Conservation (phyloP, 768 basidiomycete genomes). For the Hortiboletus campestris region DNA sequence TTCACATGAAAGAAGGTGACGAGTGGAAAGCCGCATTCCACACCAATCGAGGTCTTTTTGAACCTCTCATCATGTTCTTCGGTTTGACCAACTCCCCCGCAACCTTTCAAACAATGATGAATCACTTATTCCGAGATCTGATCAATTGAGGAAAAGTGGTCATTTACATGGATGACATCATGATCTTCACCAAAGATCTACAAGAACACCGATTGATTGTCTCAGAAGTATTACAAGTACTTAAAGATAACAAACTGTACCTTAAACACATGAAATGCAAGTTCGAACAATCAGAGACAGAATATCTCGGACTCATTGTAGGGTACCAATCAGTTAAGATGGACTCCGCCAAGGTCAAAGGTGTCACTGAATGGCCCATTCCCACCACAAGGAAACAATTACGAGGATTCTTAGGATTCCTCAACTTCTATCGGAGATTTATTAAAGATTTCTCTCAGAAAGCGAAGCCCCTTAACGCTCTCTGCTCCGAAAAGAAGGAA, state of each 20-base stretch:
- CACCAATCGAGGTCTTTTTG: background rate
- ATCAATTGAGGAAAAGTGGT: background rate
- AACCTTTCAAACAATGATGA: background rate
- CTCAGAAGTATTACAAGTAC: background rate
- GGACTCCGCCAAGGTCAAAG: background rate
- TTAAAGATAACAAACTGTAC: background rate
- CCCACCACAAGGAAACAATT: background rate
- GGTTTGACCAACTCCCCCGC: background rate
- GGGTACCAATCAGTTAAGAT: background rate
- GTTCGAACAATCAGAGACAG: background rate
- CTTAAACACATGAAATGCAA: background rate
- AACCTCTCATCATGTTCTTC: background rate
- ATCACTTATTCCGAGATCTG: background rate
- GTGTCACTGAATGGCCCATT: background rate
- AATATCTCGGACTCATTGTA: background rate
- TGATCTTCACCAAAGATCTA: constrained; percentile 30
- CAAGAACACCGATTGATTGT: constrained; percentile 26
- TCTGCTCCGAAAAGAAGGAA: background rate
- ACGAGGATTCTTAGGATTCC: background rate
- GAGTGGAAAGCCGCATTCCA: constrained; percentile 35
- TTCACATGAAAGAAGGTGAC: constrained; percentile 27
- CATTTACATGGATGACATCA: constrained; percentile 42
- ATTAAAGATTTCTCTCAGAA: background rate
- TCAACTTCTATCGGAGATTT: background rate
- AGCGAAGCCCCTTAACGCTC: rapidly evolving